These are phyloP conservation scores for Eutrema heterophyllum DNA, from an alignment of 345 rosid species.

Conservation along the genomic window DNA sequence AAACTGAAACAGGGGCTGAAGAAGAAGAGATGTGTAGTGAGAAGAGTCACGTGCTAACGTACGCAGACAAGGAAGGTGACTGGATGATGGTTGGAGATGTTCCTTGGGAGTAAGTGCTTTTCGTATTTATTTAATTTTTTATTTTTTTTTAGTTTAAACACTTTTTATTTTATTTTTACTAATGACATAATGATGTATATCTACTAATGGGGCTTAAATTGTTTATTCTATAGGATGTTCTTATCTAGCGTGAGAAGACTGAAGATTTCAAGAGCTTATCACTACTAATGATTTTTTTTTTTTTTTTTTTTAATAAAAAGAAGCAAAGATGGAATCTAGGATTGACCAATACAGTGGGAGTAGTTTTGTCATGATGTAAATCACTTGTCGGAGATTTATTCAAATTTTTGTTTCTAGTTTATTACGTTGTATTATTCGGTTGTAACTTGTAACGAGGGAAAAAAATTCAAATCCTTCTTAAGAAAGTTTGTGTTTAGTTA, in stretches of 20 bases:
- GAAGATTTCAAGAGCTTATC: constrained; percentile 37
- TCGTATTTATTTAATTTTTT: neutral
- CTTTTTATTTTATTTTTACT: neutral
- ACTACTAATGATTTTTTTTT: constrained; percentile 15
- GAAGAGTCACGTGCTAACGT: constrained; percentile 36
- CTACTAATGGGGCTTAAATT: neutral
- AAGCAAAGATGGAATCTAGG: constrained; percentile 17
- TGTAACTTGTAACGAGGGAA: constrained; percentile 17
- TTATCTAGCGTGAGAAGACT: constrained; percentile 39
- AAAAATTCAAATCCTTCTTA: neutral
- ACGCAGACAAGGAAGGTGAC: constrained; percentile 37
- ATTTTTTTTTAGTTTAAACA: neutral
- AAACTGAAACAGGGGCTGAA: constrained; percentile 32
- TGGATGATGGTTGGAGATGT: constrained; percentile 42
- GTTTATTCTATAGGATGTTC: constrained; percentile 26
- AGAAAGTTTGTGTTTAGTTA: neutral
- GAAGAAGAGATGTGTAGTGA: constrained; percentile 36
- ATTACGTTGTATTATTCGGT: constrained; percentile 10
- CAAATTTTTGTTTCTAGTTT: constrained; percentile 20
- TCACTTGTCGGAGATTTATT: constrained; percentile 19
- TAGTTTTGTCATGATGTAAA: constrained; percentile 33
- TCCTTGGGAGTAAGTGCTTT: constrained; percentile 34
- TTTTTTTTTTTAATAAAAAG: neutral
- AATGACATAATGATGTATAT: constrained; percentile 11
- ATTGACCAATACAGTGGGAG: constrained; percentile 24